A percentile compares a stretch with the other conserved stretches of the same genome.
Evolutionary conservation across 768 basidiomycete genomes (phyloP).

Genomic region (Rhizopogon roseolus): DNA sequence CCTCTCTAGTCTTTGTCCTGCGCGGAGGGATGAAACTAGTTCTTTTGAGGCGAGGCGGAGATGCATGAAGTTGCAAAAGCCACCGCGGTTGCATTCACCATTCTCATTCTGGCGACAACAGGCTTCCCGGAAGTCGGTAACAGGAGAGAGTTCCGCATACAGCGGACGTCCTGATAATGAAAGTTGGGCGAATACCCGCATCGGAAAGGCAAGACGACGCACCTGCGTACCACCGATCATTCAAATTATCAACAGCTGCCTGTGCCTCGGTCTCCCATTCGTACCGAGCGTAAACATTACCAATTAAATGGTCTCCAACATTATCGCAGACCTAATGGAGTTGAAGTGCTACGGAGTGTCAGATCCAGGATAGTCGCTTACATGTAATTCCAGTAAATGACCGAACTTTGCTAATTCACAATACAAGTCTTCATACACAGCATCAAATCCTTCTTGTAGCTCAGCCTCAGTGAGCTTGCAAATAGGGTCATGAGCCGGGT

Average conservation of each 20-base stretch:
- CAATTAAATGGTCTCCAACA: slow-evolving; percentile 97
- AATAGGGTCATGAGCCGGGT: slow-evolving; percentile 90
- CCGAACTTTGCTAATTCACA: slow-evolving; percentile 95
- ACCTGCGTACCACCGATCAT: slow-evolving; percentile 99
- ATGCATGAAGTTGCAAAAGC: slow-evolving; percentile 99
- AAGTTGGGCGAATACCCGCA: slow-evolving; percentile 2
- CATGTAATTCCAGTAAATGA: slow-evolving; percentile 92
- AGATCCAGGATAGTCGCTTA: slow-evolving; percentile 30
- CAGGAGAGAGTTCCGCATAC: slow-evolving; percentile 96
- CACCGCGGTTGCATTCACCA: slow-evolving; percentile 96
- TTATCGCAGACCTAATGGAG: slow-evolving; percentile 84
- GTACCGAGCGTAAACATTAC: slow-evolving; percentile 96
- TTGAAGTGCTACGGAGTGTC: background rate
- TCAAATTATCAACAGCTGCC: slow-evolving; percentile 85
- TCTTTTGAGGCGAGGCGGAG: slow-evolving; percentile 83
- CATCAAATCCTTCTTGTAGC: slow-evolving; percentile 87
- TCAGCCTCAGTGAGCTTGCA: slow-evolving; percentile 87
- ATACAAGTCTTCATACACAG: slow-evolving; percentile 93
- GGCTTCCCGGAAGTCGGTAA: slow-evolving; percentile 97
- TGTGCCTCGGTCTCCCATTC: slow-evolving; percentile 99
- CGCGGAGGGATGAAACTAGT: slow-evolving; percentile 71
- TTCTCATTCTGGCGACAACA: slow-evolving; percentile 99
- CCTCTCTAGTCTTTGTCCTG: slow-evolving; percentile 81
- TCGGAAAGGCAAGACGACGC: background rate
- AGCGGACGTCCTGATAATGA: slow-evolving; percentile 71